Base-by-base conservation (phyloP, 2,329 filamentous ascomycete genomes). In the Colletotrichum falcatum region DNA sequence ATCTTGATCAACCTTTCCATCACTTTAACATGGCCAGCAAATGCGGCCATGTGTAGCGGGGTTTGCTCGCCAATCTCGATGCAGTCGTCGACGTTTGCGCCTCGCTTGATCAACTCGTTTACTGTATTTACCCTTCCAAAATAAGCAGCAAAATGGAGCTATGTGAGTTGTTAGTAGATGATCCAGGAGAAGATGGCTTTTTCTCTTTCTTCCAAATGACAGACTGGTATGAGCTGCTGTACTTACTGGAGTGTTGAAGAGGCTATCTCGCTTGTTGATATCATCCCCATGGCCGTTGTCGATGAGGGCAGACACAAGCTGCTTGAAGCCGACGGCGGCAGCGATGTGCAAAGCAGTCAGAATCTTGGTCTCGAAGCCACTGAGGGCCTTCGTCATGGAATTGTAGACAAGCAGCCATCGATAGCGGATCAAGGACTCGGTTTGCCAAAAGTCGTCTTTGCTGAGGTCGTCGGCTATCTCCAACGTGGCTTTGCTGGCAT, bases 381-480 rank as follows among this genome's bases (percentile, higher is more conserved):
- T 74, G 20, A 82, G 80, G 0, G 74, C 77, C 2, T 69, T 73
- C 0, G 79, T 80, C 39, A 79, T 74, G 18, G 77, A 74, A 14
- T 74, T 75, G 49, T 81, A 79, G 37, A 80, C 79, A 0, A 77
- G 76, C 4, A 83, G 72, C 82, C 82, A 84, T 3, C 79, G 79
- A 18, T 77, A 77, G 9, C 82, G 76, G 12, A 82, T 77, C 1
- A 73, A 66, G 0, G 82, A 83, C 18, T 77, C 76, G 0, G 70
- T 72, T 37, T 77, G 76, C 82, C 82, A 84, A 62, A 84, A 83
- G 12, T 80, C 77, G 7, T 77, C 64, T 46, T 83, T 81, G 63
- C 80, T 82, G 2, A 83, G 72, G 12, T 78, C 79, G 42, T 83
- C 81, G 0, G 81, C 81, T n/a, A 83, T 81, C 59, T 83, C 81